Percentiles rank a stretch among this genome's conserved stretches.
phyloP scores from a whole-genome alignment of 1,139 yeast genomes.

The Nakaseomyces glabratus region DNA sequence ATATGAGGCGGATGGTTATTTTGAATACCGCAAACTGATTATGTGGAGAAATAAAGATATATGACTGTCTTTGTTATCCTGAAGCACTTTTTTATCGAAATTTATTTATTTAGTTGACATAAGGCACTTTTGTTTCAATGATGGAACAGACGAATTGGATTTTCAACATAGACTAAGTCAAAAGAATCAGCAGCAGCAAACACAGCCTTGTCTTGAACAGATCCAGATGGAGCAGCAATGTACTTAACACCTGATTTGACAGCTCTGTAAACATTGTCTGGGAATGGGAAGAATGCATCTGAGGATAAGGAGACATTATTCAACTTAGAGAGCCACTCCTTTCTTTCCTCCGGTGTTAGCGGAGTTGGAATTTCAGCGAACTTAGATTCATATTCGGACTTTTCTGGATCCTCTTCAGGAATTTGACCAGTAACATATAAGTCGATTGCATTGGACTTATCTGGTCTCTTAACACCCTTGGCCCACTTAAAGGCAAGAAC shows the following conservation, averaged over 20 bases:
- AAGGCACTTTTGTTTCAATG: conserved; percentile 40
- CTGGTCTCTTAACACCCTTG: conserved; percentile 96
- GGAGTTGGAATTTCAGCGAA: conserved; percentile 79
- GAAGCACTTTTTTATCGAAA: not conserved
- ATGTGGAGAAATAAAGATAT: no score
- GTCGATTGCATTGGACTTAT: conserved; percentile 95
- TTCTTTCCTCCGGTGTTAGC: conserved; percentile 71
- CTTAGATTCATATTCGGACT: conserved; percentile 82
- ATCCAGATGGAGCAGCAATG: conserved; percentile 94
- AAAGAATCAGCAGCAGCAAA: conserved; percentile 89
- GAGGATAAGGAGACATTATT: conserved; percentile 84
- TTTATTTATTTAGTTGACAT: not conserved
- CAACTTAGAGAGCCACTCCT: conserved; percentile 75
- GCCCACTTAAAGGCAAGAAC: conserved; percentile 94
- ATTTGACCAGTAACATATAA: conserved; percentile 84
- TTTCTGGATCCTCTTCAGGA: conserved; percentile 88
- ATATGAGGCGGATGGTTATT: no score
- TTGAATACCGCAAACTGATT: no score
- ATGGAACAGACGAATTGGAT: conserved; percentile 95
- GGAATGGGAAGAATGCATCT: conserved; percentile 99
- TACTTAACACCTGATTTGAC: conserved; percentile 91
- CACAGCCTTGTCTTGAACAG: conserved; percentile 96
- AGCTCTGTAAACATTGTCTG: conserved; percentile 97
- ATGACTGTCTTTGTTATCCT: no score
- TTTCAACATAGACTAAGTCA: conserved; percentile 82